A percentile compares a stretch with the other conserved stretches of the same genome.
phyloP scores from a whole-genome alignment of 2,329 filamentous ascomycete genomes.

The Lachnellula occidentalis region DNA sequence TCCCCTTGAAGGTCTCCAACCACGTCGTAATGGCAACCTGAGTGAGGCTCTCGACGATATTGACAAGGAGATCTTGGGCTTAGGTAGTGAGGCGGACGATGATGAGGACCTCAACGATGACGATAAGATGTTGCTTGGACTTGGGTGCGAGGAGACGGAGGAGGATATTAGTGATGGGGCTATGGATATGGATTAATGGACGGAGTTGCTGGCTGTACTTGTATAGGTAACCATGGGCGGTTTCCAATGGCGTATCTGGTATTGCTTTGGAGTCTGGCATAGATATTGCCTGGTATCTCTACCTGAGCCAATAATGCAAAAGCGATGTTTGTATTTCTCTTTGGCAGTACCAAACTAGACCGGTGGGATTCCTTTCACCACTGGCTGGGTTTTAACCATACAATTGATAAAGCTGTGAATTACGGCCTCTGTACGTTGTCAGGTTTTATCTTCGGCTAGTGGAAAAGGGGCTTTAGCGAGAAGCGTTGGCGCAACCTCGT shows the following conservation, averaged over 20 bases:
- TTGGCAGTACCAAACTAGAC: no score
- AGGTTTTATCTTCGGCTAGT: no score
- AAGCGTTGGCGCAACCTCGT: no score
- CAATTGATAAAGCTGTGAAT: no score
- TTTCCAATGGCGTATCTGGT: background rate
- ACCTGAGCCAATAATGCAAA: no score
- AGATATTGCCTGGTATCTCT: background rate
- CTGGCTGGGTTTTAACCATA: no score
- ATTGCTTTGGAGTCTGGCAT: background rate
- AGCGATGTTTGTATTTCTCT: no score
- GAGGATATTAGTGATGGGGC: slow-evolving; percentile 28
- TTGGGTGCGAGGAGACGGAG: slow-evolving; percentile 30
- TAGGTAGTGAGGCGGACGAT: slow-evolving; percentile 40
- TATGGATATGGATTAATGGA: slow-evolving; percentile 28
- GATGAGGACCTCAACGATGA: slow-evolving; percentile 43
- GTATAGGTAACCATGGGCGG: background rate
- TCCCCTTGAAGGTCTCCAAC: slow-evolving; percentile 30
- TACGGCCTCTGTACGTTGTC: no score
- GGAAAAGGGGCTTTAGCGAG: background rate
- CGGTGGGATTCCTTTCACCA: no score
- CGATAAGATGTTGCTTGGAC: slow-evolving; percentile 34
- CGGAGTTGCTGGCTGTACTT: background rate
- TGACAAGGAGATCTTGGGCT: slow-evolving; percentile 45
- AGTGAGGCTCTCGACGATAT: slow-evolving; percentile 50
- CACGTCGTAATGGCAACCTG: slow-evolving; percentile 34